Conservation (phyloP, 306 rosid species). For the Corylus heterophylla region DNA sequence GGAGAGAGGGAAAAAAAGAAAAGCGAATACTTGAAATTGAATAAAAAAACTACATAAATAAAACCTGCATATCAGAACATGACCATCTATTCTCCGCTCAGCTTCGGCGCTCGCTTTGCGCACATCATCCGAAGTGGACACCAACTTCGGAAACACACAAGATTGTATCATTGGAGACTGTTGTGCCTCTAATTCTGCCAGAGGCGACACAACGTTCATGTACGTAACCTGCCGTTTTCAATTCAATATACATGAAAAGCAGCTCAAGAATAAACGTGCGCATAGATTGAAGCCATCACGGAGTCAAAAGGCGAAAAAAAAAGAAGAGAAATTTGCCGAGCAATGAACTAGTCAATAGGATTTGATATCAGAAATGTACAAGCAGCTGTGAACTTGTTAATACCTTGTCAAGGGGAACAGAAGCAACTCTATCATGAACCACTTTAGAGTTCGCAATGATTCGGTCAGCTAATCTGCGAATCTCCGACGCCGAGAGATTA, state of each 20-base stretch:
- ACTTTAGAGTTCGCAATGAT: conserved; percentile 68
- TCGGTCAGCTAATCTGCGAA: conserved; percentile 71
- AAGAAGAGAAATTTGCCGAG: conserved; percentile 1
- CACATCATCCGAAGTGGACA: conserved; percentile 65
- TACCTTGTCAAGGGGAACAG: conserved; percentile 85
- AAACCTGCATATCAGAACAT: conserved; percentile 77
- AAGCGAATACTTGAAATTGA: background rate
- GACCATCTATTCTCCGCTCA: conserved; percentile 81
- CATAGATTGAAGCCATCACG: background rate
- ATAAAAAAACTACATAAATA: conserved; percentile 11
- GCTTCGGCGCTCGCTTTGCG: conserved; percentile 93
- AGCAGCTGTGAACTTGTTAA: conserved; percentile 1
- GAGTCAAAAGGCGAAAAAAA: conserved; percentile 4
- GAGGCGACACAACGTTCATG: conserved; percentile 64
- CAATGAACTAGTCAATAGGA: conserved; percentile 1
- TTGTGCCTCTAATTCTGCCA: conserved; percentile 78
- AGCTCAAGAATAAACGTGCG: background rate
- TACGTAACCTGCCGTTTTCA: conserved; percentile 68
- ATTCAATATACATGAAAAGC: conserved; percentile 21
- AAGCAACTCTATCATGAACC: conserved; percentile 77
- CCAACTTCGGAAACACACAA: conserved; percentile 78
- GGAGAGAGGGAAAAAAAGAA: background rate
- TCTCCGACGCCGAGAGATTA: conserved; percentile 72
- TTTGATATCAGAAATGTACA: background rate
- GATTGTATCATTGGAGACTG: conserved; percentile 82